A percentile compares a stretch with the other conserved stretches of the same genome.
Conservation (phyloP, 306 rosid species). For the Pterocarpus santalinus region DNA sequence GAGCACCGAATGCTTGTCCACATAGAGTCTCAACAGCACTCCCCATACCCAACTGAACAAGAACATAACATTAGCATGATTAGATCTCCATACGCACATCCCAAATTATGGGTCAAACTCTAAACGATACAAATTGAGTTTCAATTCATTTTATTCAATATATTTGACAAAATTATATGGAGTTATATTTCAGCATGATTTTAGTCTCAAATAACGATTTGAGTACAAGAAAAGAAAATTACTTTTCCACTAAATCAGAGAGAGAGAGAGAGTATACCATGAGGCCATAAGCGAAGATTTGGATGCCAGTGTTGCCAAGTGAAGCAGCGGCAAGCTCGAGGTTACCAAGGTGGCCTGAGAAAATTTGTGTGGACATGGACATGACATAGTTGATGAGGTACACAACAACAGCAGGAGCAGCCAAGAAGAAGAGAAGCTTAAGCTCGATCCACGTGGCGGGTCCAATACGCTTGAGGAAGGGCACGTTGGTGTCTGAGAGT, state of each 20-base stretch:
- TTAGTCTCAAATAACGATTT: too few relatives aligned
- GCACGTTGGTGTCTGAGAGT: conserved; percentile 50
- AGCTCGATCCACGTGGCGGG: conserved; percentile 65
- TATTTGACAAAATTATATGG: too few relatives aligned
- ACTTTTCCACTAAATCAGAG: too few relatives aligned
- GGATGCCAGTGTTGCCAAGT: conserved; percentile 77
- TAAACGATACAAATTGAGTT: too few relatives aligned
- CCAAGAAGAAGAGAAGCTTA: conserved; percentile 61
- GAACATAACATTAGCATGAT: too few relatives aligned
- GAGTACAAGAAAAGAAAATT: too few relatives aligned
- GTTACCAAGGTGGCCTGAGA: conserved; percentile 79
- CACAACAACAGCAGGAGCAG: conserved; percentile 67
- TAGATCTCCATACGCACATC: too few relatives aligned
- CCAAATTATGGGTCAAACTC: too few relatives aligned
- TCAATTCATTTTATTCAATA: too few relatives aligned
- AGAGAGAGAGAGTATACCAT: conserved; percentile 47
- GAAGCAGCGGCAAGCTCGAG: conserved; percentile 82
- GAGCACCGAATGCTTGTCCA: conserved; percentile 86
- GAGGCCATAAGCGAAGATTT: conserved; percentile 75
- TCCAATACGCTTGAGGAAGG: conserved; percentile 49
- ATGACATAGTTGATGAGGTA: conserved; percentile 68
- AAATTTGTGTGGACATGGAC: conserved; percentile 79
- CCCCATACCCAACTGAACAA: conserved; percentile 81
- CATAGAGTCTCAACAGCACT: conserved; percentile 93
- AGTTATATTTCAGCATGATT: too few relatives aligned